Evolutionary conservation across 139 green algal genomes (phyloP), one percentile per base, ranked within the genome.

Genomic region (Volvox reticuliferus): DNA sequence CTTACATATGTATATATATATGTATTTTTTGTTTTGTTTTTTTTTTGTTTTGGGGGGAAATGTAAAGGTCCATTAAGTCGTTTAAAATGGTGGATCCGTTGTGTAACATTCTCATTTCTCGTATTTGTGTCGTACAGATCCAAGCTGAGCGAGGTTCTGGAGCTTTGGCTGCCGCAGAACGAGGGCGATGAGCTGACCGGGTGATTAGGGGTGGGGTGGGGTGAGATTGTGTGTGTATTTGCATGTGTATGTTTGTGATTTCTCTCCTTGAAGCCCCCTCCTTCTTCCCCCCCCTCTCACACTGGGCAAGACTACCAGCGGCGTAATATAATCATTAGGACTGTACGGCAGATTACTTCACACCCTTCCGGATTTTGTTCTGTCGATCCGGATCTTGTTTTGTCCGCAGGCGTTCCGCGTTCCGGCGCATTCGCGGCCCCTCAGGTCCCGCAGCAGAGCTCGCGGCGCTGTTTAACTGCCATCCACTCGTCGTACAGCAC

Each of bases 111-210:
- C 44, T 55, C 44, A n/a, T 55, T 55, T 5, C 44, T 55, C n/a
- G n/a, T n/a, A n/a, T n/a, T n/a, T 69, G 19, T 73, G 65, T 16
- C 65, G 65, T 73, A 73, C 75, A 93, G 98, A 14, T 94, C 93
- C 32, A 97, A 97, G 93, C 95, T 99, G 91, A 94, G 96, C 21
- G 97, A 99, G 91, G 96, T 98, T 35, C 75, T 97, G 75, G 93
- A 96, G 82, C 61, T 91, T 44, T 95, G 92, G 92, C 75, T 96
- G 73, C 95, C 95, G 16, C 75, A 93, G 28, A 22, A 37, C 19
- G 78, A 78, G 69, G 86, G 62, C 20, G 88, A 88, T 18, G 88
- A 87, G 21, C 35, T 0, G 1, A 33, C 35, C 28, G 44, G 88
- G 65, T 79, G 75, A 30, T 55, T 17, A n/a, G 55, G 73, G 79